phyloP scores from a whole-genome alignment of 208 protist species.

The Phytomonas sp. region DNA sequence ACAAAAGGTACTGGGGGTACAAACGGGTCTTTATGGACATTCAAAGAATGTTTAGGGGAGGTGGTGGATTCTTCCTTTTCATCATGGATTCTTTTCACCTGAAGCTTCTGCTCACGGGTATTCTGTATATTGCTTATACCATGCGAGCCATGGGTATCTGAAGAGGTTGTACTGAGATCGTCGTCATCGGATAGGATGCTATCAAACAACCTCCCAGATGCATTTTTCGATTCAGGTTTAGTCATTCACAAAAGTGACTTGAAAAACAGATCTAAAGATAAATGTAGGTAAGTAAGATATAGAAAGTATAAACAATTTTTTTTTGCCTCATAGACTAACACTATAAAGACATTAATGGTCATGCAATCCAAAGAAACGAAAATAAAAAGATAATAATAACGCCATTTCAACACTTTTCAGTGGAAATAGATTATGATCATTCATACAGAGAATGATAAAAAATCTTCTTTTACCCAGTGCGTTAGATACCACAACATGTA shows the following conservation, averaged over 20 bases:
- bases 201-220: slow-evolving; percentile 34
- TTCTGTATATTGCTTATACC: background rate
- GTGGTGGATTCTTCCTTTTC: background rate
- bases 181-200: slow-evolving; percentile 26
- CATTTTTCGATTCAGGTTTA: slow-evolving; percentile 1
- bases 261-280: background rate
- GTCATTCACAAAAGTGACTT: slow-evolving; percentile 1
- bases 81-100: background rate
- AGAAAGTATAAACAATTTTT: background rate
- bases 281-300: background rate
- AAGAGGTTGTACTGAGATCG: slow-evolving; percentile 4
- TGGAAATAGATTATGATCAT: slow-evolving; percentile 5
- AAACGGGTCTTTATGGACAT: background rate
- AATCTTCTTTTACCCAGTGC: background rate
- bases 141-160: background rate
- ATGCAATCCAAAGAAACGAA: slow-evolving; percentile 9
- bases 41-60: background rate
- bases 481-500: background rate
- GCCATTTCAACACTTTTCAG: background rate
- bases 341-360: background rate
- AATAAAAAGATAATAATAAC: slow-evolving; percentile 8
- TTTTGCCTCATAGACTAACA: background rate
- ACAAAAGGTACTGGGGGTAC: background rate
- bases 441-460: background rate
- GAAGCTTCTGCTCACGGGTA: background rate